Evolutionary conservation across 371 early-diverging fungal genomes (phyloP).

Genomic region (Mortierella sp.): DNA sequence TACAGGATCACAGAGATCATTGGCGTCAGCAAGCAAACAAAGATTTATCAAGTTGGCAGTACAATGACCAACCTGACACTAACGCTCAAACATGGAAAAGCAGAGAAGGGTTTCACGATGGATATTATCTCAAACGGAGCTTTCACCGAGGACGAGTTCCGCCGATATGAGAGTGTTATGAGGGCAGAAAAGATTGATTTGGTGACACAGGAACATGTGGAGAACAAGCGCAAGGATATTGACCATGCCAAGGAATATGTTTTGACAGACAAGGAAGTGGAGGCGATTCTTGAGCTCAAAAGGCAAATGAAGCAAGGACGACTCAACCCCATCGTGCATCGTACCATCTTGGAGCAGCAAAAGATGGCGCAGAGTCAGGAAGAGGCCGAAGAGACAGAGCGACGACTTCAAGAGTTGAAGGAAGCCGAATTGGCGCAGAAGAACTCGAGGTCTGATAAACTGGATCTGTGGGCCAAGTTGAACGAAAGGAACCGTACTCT

Average conservation of each 20-base stretch:
- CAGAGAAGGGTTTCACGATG: slow-evolving; percentile 75
- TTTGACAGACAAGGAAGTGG: slow-evolving; percentile 71
- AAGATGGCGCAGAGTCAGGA: slow-evolving; percentile 32
- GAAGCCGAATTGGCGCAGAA: slow-evolving; percentile 38
- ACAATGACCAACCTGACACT: slow-evolving; percentile 70
- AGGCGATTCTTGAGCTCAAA: slow-evolving; percentile 61
- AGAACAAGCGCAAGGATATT: slow-evolving; percentile 65
- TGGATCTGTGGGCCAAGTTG: slow-evolving; percentile 64
- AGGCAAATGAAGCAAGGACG: slow-evolving; percentile 66
- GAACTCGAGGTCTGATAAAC: slow-evolving; percentile 45
- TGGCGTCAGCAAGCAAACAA: slow-evolving; percentile 68
- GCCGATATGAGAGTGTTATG: slow-evolving; percentile 63
- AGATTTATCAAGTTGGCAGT: slow-evolving; percentile 70
- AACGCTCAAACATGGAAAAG: slow-evolving; percentile 72
- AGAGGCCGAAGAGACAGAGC: slow-evolving; percentile 38
- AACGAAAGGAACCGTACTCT: slow-evolving; percentile 56
- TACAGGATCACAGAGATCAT: slow-evolving; percentile 74
- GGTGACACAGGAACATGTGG: slow-evolving; percentile 63
- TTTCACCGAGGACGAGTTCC: slow-evolving; percentile 74
- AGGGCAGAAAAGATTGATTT: slow-evolving; percentile 62
- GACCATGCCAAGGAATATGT: slow-evolving; percentile 70
- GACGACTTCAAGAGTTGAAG: slow-evolving; percentile 45
- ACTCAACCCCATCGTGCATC: slow-evolving; percentile 54
- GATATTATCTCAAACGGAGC: slow-evolving; percentile 77
- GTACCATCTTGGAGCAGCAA: slow-evolving; percentile 39